Conservation (phyloP, 306 rosid species). For the Arachis stenosperma region DNA sequence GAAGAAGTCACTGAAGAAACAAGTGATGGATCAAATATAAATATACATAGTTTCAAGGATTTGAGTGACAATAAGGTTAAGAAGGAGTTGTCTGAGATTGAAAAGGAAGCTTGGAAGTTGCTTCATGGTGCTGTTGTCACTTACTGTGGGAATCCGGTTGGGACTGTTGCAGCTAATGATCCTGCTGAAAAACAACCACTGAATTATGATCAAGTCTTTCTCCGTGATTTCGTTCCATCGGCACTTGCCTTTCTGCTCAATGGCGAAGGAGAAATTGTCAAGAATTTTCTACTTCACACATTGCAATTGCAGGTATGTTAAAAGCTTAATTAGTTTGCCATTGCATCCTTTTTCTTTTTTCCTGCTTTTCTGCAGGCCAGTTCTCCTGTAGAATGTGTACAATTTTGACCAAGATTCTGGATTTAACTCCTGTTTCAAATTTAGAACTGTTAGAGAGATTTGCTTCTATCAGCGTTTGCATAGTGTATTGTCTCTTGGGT, state of each 20-base stretch:
- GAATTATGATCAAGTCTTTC: slow-evolving; percentile 89
- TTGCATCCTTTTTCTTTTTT: slow-evolving; percentile 17
- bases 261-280: slow-evolving; percentile 85
- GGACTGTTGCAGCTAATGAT: slow-evolving; percentile 92
- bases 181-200: slow-evolving; percentile 67
- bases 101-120: slow-evolving; percentile 83
- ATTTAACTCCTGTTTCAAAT: slow-evolving; percentile 1
- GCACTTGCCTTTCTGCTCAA: slow-evolving; percentile 90
- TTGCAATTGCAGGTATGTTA: slow-evolving; percentile 80
- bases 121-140: slow-evolving; percentile 68
- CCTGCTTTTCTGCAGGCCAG: background rate
- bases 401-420: slow-evolving; percentile 3
- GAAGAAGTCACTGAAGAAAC: slow-evolving; percentile 51
- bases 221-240: slow-evolving; percentile 87
- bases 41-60: slow-evolving; percentile 50
- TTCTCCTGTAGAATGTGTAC: slow-evolving; percentile 12
- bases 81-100: slow-evolving; percentile 59
- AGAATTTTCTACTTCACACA: slow-evolving; percentile 86
- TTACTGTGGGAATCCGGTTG: slow-evolving; percentile 82
- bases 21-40: slow-evolving; percentile 38
- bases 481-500: background rate
- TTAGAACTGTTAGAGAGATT: slow-evolving; percentile 19
- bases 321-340: slow-evolving; percentile 27
- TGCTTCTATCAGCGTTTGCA: slow-evolving; percentile 6
- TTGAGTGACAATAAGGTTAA: slow-evolving; percentile 56